Conservation (phyloP, 257 asterid genomes). For the Cynanchum wilfordii region DNA sequence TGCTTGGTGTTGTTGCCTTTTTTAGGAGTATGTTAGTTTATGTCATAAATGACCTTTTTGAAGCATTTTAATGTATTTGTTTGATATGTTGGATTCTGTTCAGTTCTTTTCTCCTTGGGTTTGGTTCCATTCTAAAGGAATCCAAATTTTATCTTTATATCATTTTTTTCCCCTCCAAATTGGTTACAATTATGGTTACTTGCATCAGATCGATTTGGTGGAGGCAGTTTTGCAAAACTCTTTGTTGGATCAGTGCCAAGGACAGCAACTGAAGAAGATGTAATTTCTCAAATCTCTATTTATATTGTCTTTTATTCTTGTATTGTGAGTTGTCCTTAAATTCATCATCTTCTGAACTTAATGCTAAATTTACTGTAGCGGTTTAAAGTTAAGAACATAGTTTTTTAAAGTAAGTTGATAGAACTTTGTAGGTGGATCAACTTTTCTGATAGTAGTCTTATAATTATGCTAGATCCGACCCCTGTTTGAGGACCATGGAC, state of each 20-base stretch:
- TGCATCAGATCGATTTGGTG: conserved; percentile 50
- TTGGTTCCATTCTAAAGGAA: not conserved
- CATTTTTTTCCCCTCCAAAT: not conserved
- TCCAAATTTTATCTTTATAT: not conserved
- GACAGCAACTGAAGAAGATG: conserved; percentile 80
- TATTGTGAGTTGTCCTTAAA: not conserved
- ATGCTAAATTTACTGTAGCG: not conserved
- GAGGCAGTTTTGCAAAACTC: conserved; percentile 66
- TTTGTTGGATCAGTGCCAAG: conserved; percentile 95
- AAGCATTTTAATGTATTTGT: not conserved
- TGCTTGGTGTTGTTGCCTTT: not conserved
- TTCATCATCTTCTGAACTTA: not conserved
- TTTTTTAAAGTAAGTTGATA: not conserved
- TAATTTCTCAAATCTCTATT: conserved; percentile 32
- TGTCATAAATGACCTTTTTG: not conserved
- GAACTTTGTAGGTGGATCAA: not conserved
- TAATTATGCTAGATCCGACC: conserved; percentile 67
- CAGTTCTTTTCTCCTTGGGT: not conserved
- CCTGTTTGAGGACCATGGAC: conserved; percentile 74
- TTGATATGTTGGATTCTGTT: not conserved
- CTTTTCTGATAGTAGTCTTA: not conserved
- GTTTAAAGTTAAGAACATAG: not conserved
- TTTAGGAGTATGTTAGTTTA: not conserved
- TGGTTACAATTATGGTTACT: not conserved
- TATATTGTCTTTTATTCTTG: not conserved